phyloP scores from a whole-genome alignment of 2,329 filamentous ascomycete species.

The Diaporthe vexans region DNA sequence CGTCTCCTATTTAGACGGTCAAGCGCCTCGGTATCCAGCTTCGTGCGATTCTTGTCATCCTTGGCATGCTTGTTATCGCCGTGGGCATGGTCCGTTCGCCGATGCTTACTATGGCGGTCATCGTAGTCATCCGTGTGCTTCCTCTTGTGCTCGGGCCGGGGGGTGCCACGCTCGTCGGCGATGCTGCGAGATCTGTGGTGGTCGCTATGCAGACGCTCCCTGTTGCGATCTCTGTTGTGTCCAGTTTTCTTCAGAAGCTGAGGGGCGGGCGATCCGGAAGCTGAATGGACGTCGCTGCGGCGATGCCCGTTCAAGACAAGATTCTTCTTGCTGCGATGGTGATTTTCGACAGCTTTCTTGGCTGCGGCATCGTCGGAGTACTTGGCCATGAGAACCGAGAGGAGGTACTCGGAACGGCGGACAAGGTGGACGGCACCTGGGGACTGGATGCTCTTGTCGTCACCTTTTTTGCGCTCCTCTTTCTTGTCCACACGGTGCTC shows the following conservation, averaged over 20 bases:
- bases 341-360: slow-evolving; percentile 88
- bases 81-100: slow-evolving; percentile 62
- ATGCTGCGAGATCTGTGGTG: slow-evolving; percentile 66
- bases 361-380: slow-evolving; percentile 83
- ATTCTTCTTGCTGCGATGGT: slow-evolving; percentile 96
- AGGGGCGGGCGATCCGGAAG: slow-evolving; percentile 80
- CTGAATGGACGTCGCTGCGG: slow-evolving; percentile 69
- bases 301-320: slow-evolving; percentile 70
- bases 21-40: slow-evolving; percentile 53
- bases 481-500: slow-evolving; percentile 99
- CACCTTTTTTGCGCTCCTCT: slow-evolving; percentile 85
- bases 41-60: slow-evolving; percentile 56
- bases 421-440: slow-evolving; percentile 98
- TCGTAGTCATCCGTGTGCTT: slow-evolving; percentile 70
- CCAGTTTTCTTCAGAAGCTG: slow-evolving; percentile 61
- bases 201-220: slow-evolving; percentile 63
- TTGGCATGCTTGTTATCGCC: slow-evolving; percentile 55
- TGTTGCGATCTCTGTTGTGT: slow-evolving; percentile 63
- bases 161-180: slow-evolving; percentile 64
- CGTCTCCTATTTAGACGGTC: slow-evolving; percentile 53
- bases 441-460: slow-evolving; percentile 87
- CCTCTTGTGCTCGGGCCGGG: slow-evolving; percentile 70
- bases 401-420: slow-evolving; percentile 91
- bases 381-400: slow-evolving; percentile 92
- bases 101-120: slow-evolving; percentile 65